A percentile compares a stretch with the other conserved stretches of the same genome.
Conservation (phyloP, 805 yeast species). For the Lipomyces starkeyi region DNA sequence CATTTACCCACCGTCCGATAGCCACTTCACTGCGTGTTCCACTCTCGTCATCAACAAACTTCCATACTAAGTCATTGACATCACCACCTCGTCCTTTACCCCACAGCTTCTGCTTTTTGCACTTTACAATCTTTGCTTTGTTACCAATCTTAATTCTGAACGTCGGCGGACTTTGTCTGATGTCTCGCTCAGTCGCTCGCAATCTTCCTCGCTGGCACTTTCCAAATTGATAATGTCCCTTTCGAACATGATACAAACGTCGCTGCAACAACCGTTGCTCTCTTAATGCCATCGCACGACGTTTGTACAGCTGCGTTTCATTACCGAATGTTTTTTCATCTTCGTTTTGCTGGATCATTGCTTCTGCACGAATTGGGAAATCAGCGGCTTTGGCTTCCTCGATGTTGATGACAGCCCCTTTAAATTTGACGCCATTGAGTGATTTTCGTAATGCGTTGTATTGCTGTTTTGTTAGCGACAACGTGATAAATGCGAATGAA, state of each 20-base stretch:
- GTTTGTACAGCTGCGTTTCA: background rate
- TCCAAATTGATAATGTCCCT: conserved; percentile 24
- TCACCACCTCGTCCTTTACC: conserved; percentile 77
- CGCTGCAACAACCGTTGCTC: conserved; percentile 8
- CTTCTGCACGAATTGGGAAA: conserved; percentile 54
- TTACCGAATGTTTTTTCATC: background rate
- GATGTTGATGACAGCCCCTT: conserved; percentile 70
- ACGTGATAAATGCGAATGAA: conserved; percentile 69
- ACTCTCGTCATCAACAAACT: conserved; percentile 69
- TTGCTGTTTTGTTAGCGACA: conserved; percentile 56
- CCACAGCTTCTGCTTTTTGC: conserved; percentile 85
- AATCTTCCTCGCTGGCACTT: conserved; percentile 57
- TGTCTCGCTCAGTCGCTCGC: conserved; percentile 62
- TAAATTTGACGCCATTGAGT: conserved; percentile 73
- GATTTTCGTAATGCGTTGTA: conserved; percentile 59
- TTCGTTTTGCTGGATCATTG: conserved; percentile 50
- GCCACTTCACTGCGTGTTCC: conserved; percentile 66
- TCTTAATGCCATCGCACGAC: background rate
- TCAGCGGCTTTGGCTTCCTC: conserved; percentile 63
- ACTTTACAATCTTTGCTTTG: conserved; percentile 63
- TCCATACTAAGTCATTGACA: conserved; percentile 65
- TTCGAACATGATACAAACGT: conserved; percentile 15
- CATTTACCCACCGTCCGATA: conserved; percentile 35
- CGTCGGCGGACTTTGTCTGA: conserved; percentile 57
- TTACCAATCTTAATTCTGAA: conserved; percentile 62